Base-by-base conservation (phyloP, 2,329 filamentous ascomycete species). In the Anthostomella pinea region DNA sequence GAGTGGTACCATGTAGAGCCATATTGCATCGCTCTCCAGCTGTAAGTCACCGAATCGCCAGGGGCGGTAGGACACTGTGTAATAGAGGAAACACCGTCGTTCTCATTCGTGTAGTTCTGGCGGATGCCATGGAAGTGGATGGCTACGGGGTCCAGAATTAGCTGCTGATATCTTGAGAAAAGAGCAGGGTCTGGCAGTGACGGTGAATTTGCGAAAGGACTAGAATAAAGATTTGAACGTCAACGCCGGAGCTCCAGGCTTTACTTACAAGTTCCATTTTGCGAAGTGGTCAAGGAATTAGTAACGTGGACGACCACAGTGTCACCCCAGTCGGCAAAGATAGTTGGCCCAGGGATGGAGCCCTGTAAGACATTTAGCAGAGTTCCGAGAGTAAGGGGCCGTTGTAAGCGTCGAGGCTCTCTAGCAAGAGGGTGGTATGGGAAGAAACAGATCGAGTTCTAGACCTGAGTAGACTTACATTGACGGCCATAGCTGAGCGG, bases 41-140 rank as follows among this genome's bases (percentile, higher is more conserved):
- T 70, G 59, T 85, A 85, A 2, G 72, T 79, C 28, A 69, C 67
- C 2, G 64, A 65, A 5, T 70, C 49, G 0, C 73, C 74, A 0
- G 75, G 72, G 0, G 75, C 63, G 15, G 70, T 62, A 1, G 72
- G 71, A 38, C 73, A 76, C 45, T 75, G 66, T 0, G 68, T 74
- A 14, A 74, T 58, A 6, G 59, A 60, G 1, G 55, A 62, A 4
- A 81, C 77, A 35, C 80, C 80, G 46, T 83, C 79, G 33, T 73
- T 64, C 38, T 72, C 62, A 46, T 70, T 73, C 30, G 66, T 74
- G 50, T 69, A 63, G 41, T 70, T 64, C 51, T 83, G 77, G 6
- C 75, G 70, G 21, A 84, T 62, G 15, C 78, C 81, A 49, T 84
- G 79, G 62, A 70, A 83, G 52, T 84, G 80, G 13, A 83, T 73